A percentile compares a stretch with the other conserved stretches of the same genome.
Evolutionary conservation across 139 green algal genomes (phyloP).

Genomic region (Astrephomene gubernaculifera): DNA sequence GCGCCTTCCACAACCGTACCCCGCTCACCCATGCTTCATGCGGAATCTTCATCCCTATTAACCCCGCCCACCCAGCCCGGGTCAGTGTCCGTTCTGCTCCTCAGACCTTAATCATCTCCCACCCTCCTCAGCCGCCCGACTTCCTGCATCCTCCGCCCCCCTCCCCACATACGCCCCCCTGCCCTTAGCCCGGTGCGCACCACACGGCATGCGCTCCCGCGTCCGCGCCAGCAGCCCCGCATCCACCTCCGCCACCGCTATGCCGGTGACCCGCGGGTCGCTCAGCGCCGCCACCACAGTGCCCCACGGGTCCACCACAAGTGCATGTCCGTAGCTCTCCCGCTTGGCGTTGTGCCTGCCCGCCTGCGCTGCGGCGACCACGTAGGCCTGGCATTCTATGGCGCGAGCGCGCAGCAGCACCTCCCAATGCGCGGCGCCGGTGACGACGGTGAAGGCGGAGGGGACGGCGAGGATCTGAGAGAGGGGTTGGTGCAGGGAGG

Average conservation of each 20-base stretch:
- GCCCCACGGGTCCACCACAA: conserved; percentile 96
- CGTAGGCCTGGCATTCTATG: conserved; percentile 95
- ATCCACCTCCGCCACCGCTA: conserved; percentile 84
- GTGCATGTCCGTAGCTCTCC: conserved; percentile 90
- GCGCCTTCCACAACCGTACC: too few species aligned
- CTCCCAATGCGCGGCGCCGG: conserved; percentile 95
- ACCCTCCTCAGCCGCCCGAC: too few species aligned
- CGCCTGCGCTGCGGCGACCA: conserved; percentile 93
- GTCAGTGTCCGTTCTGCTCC: too few species aligned
- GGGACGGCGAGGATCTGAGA: conserved; percentile 60
- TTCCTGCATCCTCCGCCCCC: too few species aligned
- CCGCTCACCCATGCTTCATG: too few species aligned
- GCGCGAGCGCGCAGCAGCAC: conserved; percentile 93
- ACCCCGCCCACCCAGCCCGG: too few species aligned
- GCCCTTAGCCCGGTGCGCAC: conserved; percentile 53
- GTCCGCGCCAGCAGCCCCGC: conserved; percentile 55
- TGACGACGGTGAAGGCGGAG: conserved; percentile 79
- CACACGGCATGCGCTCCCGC: conserved; percentile 69
- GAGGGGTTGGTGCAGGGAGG: not conserved
- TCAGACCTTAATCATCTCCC: too few species aligned
- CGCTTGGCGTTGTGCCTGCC: conserved; percentile 91
- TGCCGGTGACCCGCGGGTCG: conserved; percentile 77
- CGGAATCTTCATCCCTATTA: too few species aligned
- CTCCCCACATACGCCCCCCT: not conserved
- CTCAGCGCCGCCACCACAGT: conserved; percentile 79